These are phyloP conservation scores for Aspergillus thermomutatus DNA, from an alignment of 2,329 filamentous ascomycete genomes.

Conservation along the genomic window DNA sequence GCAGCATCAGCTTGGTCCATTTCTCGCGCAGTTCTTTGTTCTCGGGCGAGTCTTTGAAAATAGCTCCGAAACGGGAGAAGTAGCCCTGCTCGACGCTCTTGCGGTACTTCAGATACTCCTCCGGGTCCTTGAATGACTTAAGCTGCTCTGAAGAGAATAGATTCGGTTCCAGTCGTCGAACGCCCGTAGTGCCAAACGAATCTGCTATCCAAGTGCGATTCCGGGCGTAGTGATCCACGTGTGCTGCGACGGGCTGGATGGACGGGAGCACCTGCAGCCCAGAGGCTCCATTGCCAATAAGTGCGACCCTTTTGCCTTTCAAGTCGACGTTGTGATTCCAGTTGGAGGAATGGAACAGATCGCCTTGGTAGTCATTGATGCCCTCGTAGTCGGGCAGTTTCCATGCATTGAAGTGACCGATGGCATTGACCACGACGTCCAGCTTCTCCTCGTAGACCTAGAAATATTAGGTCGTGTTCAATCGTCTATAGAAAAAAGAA, in stretches of 20 bases:
- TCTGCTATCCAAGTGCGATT: conserved; percentile 66
- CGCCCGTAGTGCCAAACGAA: conserved; percentile 55
- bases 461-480: conserved; percentile 34
- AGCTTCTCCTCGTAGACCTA: conserved; percentile 46
- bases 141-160: conserved; percentile 53
- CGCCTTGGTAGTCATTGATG: conserved; percentile 52
- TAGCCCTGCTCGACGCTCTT: conserved; percentile 59
- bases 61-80: conserved; percentile 55
- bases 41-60: conserved; percentile 53
- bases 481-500: no score
- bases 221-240: conserved; percentile 63
- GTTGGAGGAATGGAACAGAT: conserved; percentile 59
- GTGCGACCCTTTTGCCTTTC: conserved; percentile 48
- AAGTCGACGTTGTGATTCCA: conserved; percentile 56
- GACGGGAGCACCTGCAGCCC: conserved; percentile 53
- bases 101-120: conserved; percentile 58
- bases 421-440: conserved; percentile 62
- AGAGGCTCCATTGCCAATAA: conserved; percentile 63
- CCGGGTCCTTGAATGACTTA: conserved; percentile 58
- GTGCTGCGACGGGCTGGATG: conserved; percentile 38
- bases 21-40: conserved; percentile 48
- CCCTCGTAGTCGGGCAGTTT: conserved; percentile 61
- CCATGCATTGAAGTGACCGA: conserved; percentile 65
- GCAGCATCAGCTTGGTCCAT: conserved; percentile 53
- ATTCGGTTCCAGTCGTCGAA: conserved; percentile 55